Conservation (phyloP, 441 rosid species). For the Aleurites moluccanus region DNA sequence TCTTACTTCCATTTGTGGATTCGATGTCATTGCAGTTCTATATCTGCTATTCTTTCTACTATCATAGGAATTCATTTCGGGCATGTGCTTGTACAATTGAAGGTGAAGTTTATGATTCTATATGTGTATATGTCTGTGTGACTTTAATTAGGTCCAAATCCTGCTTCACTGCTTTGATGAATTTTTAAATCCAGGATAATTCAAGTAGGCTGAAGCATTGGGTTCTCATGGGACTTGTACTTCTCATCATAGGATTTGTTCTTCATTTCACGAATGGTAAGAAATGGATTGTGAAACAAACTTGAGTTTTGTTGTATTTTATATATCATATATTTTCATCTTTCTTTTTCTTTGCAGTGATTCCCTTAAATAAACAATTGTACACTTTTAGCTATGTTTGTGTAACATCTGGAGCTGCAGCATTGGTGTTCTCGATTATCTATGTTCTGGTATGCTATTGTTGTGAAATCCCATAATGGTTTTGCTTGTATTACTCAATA, state of each 20-base stretch:
- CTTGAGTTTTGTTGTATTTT: background rate
- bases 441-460: constrained; percentile 52
- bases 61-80: constrained; percentile 83
- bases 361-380: constrained; percentile 80
- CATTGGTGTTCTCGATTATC: constrained; percentile 62
- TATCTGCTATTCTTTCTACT: constrained; percentile 75
- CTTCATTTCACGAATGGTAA: constrained; percentile 73
- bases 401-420: constrained; percentile 79
- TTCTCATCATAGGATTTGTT: constrained; percentile 57
- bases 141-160: constrained; percentile 2
- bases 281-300: constrained; percentile 11
- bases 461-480: background rate
- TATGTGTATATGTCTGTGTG: background rate
- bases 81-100: constrained; percentile 61
- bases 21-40: constrained; percentile 51
- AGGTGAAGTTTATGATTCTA: constrained; percentile 41
- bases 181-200: constrained; percentile 46
- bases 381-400: constrained; percentile 81
- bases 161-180: constrained; percentile 17
- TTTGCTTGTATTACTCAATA: background rate
- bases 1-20: constrained; percentile 1
- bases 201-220: constrained; percentile 54
- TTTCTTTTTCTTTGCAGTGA: constrained; percentile 41
- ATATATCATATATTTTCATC: constrained; percentile 11
- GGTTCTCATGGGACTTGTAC: constrained; percentile 51